Evolutionary conservation across 2,329 filamentous ascomycete species (phyloP), one percentile per base, ranked within the genome.

Genomic region (Penicillium fuscoglaucum): DNA sequence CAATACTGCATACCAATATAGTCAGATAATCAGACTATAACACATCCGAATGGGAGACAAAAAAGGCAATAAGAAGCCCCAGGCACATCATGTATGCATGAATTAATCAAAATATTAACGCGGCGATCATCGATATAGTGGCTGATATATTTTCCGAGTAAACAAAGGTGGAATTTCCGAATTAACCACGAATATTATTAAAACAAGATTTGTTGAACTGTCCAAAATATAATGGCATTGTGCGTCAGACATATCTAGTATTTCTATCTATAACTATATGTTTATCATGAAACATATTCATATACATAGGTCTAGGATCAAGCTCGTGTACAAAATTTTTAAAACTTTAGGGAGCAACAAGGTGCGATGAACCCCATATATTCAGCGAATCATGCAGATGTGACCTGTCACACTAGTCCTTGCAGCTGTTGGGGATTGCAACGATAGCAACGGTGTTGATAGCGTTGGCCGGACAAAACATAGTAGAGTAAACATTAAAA

Each of bases 391-490:
- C 45, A 56, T 45, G 39, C 24, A 46, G 49, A 58, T 58, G 28
- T 58, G 56, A 58, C 52, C 24, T 29, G 46, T 58, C 55, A 55
- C n/a, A 53, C 35, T 49, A 19, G 48, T 29, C 55, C 55, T 60
- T 60, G 55, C 58, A 37, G 55, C 58, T n/a, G 56, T 46, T 58
- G 56, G 56, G 51, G 56, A 58, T 58, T 15, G 47, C 55, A 57
- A 52, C 54, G 43, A 57, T 57, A 57, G 55, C 54, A 57, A 57
- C 55, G 43, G 55, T 43, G 26, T 50, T 53, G 48, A 57, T 41
- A 47, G 37, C 44, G 55, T 58, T 58, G 55, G 50, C 55, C 50
- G 56, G 56, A 55, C 56, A 66, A 66, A 66, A 64, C 55, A 60
- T 37, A 47, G 51, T 46, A 46, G 29, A 35, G 33, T 52, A 51